Evolutionary conservation across 2,329 filamentous ascomycete species (phyloP), one percentile per base, ranked within the genome.

Genomic region (Ambrosiella xylebori): DNA sequence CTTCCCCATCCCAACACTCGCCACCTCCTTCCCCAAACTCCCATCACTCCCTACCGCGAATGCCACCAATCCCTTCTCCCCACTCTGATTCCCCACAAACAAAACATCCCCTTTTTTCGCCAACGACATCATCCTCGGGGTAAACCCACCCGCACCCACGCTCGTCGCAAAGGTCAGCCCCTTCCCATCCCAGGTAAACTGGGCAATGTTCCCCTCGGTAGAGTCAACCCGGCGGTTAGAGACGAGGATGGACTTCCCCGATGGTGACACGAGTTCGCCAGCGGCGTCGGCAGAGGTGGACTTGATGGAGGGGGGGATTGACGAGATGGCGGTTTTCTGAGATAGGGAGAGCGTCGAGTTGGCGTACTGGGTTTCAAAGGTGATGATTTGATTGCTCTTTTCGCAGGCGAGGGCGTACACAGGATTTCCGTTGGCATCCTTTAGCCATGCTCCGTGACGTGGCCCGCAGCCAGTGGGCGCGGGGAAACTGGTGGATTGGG

Each of bases 201-300:
- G 72, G 5, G 73, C 69, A 63, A 78, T 71, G 63, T 67, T 73
- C 66, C 78, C 76, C 7, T 70, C 71, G 2, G 62, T 63, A 40
- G 70, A 69, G 57, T 73, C 74, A 1, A 70, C 73, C 35, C 76
- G 62, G 3, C 76, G 74, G 69, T 78, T 78, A 41, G 74, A 74
- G 56, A 77, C 69, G 65, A 78, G 78, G 15, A 78, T 63, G 65
- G 76, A 68, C 62, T 65, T 65, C 64, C 67, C 68, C 66, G 74
- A 71, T 35, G 64, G 64, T 7, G 70, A 66, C 39, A 77, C 64
- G 59, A 78, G 64, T 65, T 73, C 75, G 50, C 74, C 75, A 1
- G 72, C 69, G 6, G 74, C 73, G 35, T 50, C 57, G 1, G 64
- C 64, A 36, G 63, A 66, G 41, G 67, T 57, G 59, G 71, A 35